Evolutionary conservation across 306 rosid genomes (phyloP), one percentile per base, ranked within the genome.

Genomic region (Dalbergia cultrata): DNA sequence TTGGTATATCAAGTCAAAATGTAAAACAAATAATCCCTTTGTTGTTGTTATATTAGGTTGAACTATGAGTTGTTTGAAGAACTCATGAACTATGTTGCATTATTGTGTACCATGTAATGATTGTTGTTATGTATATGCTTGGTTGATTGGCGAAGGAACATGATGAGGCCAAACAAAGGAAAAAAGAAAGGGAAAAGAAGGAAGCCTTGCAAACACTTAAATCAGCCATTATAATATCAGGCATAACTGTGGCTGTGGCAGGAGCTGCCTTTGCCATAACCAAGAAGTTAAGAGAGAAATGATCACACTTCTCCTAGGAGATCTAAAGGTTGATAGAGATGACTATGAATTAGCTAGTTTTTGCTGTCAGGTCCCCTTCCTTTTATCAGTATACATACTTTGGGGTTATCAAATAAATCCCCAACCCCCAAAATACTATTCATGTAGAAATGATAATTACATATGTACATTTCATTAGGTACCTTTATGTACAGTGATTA

Each of bases 261-360:
- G 94, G 91, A 62, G 91, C 82, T 1, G 84, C 87, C 63, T 80
- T 87, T 43, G 91, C 88, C 68, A 64, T 92, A 31, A 60, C 90
- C 82, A 88, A 90, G 84, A 92, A 90, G 64, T 69, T 88, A 60
- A 89, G 76, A 49, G 90, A 90, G 87, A 91, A 88, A 85, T 88
- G 79, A 84, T 68, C 60, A 41, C 12, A 73, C 62, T 47, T 57
- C 45, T 8, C 45, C 58, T 35, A 73, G 16, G 10, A 18, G 66
- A 69, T 74, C n/a, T 71, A 53, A 74, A 74, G 11, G 68, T 74
- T 79, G 44, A 41, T 68, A 74, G 81, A 53, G 34, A 74, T 74
- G 18, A 34, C 50, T n/a, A 54, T 54, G 22, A 54, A n/a, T 17
- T 54, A n/a, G 60, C 18, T 54, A 68, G 70, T 26, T 75, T 69